A percentile compares a stretch with the other conserved stretches of the same genome.
Evolutionary conservation across 176 grass and related monocot species (phyloP).

Genomic region (Zizania latifolia): DNA sequence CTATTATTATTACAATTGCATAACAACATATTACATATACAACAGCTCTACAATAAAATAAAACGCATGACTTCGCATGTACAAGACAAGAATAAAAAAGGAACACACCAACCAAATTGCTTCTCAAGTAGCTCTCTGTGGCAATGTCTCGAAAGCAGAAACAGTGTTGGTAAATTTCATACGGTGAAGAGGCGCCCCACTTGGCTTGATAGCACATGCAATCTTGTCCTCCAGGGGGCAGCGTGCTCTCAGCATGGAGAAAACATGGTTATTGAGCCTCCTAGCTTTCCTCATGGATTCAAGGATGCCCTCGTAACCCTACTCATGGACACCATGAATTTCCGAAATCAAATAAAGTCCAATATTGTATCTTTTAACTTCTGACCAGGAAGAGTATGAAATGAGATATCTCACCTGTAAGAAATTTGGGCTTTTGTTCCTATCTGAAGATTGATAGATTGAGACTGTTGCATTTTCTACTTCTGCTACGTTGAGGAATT

Average conservation of each 20-base stretch:
- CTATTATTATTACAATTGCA: not conserved
- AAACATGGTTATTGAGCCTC: slow-evolving; percentile 91
- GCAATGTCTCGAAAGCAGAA: slow-evolving; percentile 93
- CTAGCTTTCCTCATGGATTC: slow-evolving; percentile 97
- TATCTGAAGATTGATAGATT: slow-evolving; percentile 54
- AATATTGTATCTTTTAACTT: not conserved
- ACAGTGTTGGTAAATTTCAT: slow-evolving; percentile 85
- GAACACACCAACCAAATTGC: not conserved
- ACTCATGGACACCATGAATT: slow-evolving; percentile 16
- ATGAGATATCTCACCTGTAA: slow-evolving; percentile 67
- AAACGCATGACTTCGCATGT: not conserved
- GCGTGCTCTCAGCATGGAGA: slow-evolving; percentile 87
- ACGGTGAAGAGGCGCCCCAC: slow-evolving; percentile 84
- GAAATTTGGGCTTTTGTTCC: slow-evolving; percentile 51
- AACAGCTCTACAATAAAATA: not conserved
- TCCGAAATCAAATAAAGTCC: not conserved
- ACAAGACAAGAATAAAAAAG: not conserved
- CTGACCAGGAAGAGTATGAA: not conserved
- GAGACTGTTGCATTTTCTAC: slow-evolving; percentile 57
- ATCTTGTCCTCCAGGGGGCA: slow-evolving; percentile 96
- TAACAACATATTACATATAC: not conserved
- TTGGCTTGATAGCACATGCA: slow-evolving; percentile 92
- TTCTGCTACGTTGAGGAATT: slow-evolving; percentile 94
- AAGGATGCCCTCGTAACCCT: slow-evolving; percentile 80
- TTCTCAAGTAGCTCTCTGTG: slow-evolving; percentile 58